These are phyloP conservation scores for Acer campestre DNA, from an alignment of 345 rosid genomes.

Conservation along the genomic window DNA sequence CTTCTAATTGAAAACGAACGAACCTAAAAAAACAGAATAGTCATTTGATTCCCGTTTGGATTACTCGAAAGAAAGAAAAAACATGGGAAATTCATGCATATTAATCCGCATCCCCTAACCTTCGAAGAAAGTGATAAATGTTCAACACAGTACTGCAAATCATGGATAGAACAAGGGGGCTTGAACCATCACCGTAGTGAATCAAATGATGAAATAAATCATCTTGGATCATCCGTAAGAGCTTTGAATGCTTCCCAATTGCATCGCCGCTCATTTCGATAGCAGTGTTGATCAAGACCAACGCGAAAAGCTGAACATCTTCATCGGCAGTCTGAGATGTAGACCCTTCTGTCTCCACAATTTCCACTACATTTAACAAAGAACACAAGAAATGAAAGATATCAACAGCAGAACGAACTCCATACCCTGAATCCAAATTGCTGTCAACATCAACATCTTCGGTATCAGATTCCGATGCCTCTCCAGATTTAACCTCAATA, in stretches of 20 bases:
- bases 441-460: conserved; percentile 44
- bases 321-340: conserved; percentile 55
- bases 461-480: conserved; percentile 63
- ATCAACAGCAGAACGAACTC: conserved; percentile 68
- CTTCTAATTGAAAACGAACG: conserved; percentile 86
- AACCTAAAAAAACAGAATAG: conserved; percentile 48
- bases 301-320: conserved; percentile 67
- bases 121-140: conserved; percentile 80
- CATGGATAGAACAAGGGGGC: conserved; percentile 80
- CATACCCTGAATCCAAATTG: conserved; percentile 53
- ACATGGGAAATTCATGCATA: background rate
- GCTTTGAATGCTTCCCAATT: conserved; percentile 72
- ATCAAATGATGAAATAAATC: conserved; percentile 85
- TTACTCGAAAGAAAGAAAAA: background rate
- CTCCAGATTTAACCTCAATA: conserved; percentile 51
- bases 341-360: conserved; percentile 66
- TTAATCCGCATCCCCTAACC: conserved; percentile 34
- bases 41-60: background rate
- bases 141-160: conserved; percentile 87
- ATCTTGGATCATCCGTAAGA: conserved; percentile 77
- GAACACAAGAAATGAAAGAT: conserved; percentile 85
- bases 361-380: conserved; percentile 68
- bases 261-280: conserved; percentile 82
- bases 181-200: conserved; percentile 75
- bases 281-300: conserved; percentile 73